These are phyloP conservation scores for Russula dissimulans DNA, from an alignment of 768 basidiomycete species.

Conservation along the genomic window DNA sequence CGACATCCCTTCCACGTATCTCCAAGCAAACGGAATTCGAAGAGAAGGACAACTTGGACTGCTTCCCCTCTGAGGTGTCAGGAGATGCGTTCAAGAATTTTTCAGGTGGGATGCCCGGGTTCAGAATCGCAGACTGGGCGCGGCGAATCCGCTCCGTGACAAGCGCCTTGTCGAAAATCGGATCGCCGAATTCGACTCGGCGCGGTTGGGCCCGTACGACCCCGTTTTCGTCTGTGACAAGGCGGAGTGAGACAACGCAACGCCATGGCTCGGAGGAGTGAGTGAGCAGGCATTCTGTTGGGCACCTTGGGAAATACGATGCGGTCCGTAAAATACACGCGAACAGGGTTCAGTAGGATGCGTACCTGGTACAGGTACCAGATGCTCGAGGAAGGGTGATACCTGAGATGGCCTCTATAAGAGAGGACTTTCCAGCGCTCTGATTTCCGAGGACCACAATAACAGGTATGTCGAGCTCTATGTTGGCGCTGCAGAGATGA, in stretches of 20 bases:
- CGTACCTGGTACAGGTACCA: constrained; percentile 69
- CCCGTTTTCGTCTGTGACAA: constrained; percentile 25
- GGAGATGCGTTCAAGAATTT: constrained; percentile 34
- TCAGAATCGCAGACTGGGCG: constrained; percentile 58
- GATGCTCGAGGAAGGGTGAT: constrained; percentile 59
- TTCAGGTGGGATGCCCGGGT: constrained; percentile 33
- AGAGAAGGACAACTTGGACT: constrained; percentile 27
- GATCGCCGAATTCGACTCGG: constrained; percentile 23
- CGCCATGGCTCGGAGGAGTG: constrained; percentile 26
- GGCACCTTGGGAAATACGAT: constrained; percentile 24
- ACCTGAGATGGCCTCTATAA: constrained; percentile 70
- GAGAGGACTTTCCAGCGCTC: constrained; percentile 67
- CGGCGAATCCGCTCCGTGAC: constrained; percentile 62
- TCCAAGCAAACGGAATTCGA: constrained; percentile 31
- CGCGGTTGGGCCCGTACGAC: constrained; percentile 28
- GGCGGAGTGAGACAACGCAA: constrained; percentile 28
- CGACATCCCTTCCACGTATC: constrained; percentile 30
- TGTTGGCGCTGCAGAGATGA: constrained; percentile 42
- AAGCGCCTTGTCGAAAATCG: constrained; percentile 40
- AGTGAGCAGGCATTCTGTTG: constrained; percentile 30
- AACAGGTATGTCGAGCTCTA: constrained; percentile 62
- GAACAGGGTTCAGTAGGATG: not conserved
- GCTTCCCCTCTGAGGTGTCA: constrained; percentile 21
- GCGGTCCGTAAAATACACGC: not conserved
- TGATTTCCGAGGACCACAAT: constrained; percentile 69